Evolutionary conservation across 768 basidiomycete species (phyloP).

Genomic region (Scleroderma citrinum): DNA sequence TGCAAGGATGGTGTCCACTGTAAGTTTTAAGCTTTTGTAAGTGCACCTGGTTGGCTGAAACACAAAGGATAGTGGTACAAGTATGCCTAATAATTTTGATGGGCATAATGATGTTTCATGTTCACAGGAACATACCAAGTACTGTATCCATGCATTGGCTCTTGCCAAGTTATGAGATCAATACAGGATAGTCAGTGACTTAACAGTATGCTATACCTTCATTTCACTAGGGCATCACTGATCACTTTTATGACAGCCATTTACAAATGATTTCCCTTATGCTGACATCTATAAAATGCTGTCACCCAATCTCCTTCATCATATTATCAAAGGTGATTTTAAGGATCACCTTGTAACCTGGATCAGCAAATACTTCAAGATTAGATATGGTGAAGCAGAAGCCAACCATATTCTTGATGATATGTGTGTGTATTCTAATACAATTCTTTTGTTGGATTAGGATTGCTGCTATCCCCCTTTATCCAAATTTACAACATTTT

Average conservation of each 20-base stretch:
- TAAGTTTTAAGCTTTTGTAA: constrained; percentile 3
- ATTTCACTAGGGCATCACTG: background rate
- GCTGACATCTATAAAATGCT: background rate
- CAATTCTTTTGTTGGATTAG: constrained; percentile 9
- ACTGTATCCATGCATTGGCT: background rate
- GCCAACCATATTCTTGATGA: constrained; percentile 2
- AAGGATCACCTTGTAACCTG: constrained; percentile 12
- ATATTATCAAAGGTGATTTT: constrained; percentile 8
- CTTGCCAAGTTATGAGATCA: background rate
- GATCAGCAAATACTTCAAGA: constrained; percentile 3
- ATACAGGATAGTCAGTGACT: background rate
- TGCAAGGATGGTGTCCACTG: constrained; percentile 19
- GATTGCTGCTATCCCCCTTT: background rate
- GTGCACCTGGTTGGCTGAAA: background rate
- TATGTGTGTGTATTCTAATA: background rate
- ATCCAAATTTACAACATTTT: constrained; percentile 6
- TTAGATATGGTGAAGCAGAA: background rate
- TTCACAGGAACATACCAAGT: background rate
- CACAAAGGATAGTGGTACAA: background rate
- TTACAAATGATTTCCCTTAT: background rate
- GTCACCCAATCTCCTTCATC: constrained; percentile 2
- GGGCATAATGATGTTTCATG: background rate
- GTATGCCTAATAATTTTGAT: background rate
- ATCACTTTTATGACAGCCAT: background rate
- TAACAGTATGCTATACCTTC: background rate